Evolutionary conservation across 2,329 filamentous ascomycete genomes (phyloP), one percentile per base, ranked within the genome.

Genomic region (Chalaropsis ovoidea): DNA sequence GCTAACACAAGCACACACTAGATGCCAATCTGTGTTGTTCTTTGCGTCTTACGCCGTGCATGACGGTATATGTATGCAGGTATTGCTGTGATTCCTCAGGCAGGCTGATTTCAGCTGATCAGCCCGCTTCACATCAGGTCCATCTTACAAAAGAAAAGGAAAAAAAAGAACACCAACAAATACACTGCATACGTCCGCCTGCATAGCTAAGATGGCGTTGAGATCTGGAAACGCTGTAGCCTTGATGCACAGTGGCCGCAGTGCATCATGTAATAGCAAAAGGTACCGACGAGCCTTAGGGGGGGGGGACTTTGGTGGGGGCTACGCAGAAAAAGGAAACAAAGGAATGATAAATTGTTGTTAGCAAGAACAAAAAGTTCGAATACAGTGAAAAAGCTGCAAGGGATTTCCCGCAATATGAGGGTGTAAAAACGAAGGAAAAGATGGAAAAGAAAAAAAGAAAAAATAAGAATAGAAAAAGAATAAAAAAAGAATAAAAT

Each of bases 91-190:
- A 8, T 35, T 58, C 17, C 13, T 19, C 52, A 35, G n/a, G 52
- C 52, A 56, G 52, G 27, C 24, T 31, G 52, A 31, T 22, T 58
- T 58, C 52, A 58, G 52, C 52, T 58, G 24, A n/a, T 35, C 31
- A 35, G 52, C 27, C 47, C 15, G 47, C 19, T 19, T 52, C 3
- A 11, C 19, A 52, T 31, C 31, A 31, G 31, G 31, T 31, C 31
- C 31, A 6, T 31, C 31, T 31, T 31, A 31, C 31, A 31, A 31
- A 31, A 6, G 19, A 52, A 52, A 19, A n/a, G n/a, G n/a, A n/a
- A n/a, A n/a, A n/a, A n/a, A n/a, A n/a, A n/a, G n/a, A n/a, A n/a
- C n/a, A n/a, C n/a, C n/a, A n/a, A 52, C 19, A 52, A 52, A 52
- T 52, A 52, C 19, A 52, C 47, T 27, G 10, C 47, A 52, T 52